Percentiles rank a stretch among this genome's conserved stretches.
These are phyloP conservation scores for Calonectria henricotiae DNA, from an alignment of 2,329 filamentous ascomycete genomes.

Conservation along the genomic window DNA sequence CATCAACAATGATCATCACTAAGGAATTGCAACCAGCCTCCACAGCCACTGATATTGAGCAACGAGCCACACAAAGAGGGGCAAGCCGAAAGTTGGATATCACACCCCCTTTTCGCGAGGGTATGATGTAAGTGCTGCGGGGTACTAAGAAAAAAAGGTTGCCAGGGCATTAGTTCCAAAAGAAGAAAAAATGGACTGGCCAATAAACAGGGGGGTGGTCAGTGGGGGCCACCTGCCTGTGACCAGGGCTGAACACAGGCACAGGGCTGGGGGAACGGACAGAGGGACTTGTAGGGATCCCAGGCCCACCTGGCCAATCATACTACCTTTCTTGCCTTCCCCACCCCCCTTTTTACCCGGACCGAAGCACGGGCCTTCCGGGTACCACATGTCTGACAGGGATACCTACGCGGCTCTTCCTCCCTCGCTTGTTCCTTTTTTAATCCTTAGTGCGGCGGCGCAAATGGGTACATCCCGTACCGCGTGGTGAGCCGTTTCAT, in stretches of 20 bases:
- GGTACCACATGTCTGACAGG: constrained; percentile 56
- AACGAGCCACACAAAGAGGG: constrained; percentile 30
- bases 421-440: constrained; percentile 43
- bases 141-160: constrained; percentile 30
- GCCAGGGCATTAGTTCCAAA: constrained; percentile 26
- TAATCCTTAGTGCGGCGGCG: constrained; percentile 29
- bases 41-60: constrained; percentile 31
- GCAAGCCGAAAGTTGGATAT: background rate
- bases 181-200: background rate
- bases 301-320: constrained; percentile 43
- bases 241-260: constrained; percentile 31
- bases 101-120: constrained; percentile 23
- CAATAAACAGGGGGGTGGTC: constrained; percentile 6
- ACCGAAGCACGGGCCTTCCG: constrained; percentile 47
- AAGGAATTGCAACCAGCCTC: constrained; percentile 11
- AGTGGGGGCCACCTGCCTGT: background rate
- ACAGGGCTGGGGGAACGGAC: constrained; percentile 48
- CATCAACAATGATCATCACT: no score
- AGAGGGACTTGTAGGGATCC: constrained; percentile 34
- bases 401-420: constrained; percentile 52
- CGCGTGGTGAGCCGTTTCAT: constrained; percentile 21
- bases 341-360: constrained; percentile 33
- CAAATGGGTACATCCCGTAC: constrained; percentile 1
- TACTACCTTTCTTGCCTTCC: constrained; percentile 1
- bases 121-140: constrained; percentile 40